A percentile compares a stretch with the other conserved stretches of the same genome.
Evolutionary conservation across 1,284 basidiomycete genomes (phyloP).

Genomic region (Clitocybe nebularis): DNA sequence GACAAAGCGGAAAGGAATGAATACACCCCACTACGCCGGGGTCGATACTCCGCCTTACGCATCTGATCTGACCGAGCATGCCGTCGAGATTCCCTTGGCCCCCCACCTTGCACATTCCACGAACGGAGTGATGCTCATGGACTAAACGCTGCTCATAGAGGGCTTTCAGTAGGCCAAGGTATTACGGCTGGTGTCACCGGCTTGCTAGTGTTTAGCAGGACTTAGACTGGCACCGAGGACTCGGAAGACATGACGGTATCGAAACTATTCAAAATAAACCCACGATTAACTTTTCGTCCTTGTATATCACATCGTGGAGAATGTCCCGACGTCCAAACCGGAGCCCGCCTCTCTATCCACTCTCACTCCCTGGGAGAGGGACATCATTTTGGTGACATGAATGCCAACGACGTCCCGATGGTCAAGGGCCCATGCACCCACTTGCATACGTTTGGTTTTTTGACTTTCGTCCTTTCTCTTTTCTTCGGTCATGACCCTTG

Average conservation of each 20-base stretch:
- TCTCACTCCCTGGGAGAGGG: constrained; percentile 10
- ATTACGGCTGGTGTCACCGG: constrained; percentile 1
- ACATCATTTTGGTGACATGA: constrained; percentile 9
- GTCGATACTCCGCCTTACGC: no score
- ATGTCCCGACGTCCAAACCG: background rate
- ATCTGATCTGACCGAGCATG: no score
- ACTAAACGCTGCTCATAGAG: no score
- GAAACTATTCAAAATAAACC: background rate
- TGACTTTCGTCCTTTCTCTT: constrained; percentile 7
- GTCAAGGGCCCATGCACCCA: constrained; percentile 9
- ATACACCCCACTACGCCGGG: no score
- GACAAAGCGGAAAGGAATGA: no score
- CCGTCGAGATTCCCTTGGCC: no score
- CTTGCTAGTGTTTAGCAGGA: no score
- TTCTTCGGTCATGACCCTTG: no score
- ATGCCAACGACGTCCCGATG: constrained; percentile 10
- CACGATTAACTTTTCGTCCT: background rate
- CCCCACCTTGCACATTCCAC: background rate
- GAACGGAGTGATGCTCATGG: background rate
- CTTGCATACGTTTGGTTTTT: constrained; percentile 5
- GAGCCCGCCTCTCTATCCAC: constrained; percentile 7
- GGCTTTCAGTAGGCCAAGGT: background rate
- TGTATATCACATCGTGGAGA: constrained; percentile 1
- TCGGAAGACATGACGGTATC: background rate
- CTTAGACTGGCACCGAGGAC: no score